These are phyloP conservation scores for Lathyrus sativus DNA, from an alignment of 306 rosid genomes.

Conservation along the genomic window DNA sequence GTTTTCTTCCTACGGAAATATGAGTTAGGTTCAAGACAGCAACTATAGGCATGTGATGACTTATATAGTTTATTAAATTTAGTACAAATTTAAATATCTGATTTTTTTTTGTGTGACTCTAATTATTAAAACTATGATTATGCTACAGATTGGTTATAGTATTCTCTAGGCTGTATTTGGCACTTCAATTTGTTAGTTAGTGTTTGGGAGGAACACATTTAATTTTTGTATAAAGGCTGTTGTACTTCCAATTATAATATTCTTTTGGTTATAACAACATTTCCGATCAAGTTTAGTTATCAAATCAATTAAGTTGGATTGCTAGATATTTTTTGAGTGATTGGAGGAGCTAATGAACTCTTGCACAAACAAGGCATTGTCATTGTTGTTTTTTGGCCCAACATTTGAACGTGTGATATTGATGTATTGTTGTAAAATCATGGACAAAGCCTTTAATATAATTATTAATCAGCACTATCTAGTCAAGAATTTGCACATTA, in stretches of 20 bases:
- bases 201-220: not conserved
- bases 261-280: not conserved
- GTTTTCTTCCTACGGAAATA: too few relatives aligned
- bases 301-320: conserved; percentile 12
- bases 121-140: too few relatives aligned
- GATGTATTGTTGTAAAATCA: conserved; percentile 16
- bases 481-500: conserved; percentile 21
- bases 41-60: too few relatives aligned
- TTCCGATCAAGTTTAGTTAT: not conserved
- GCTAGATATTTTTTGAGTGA: conserved; percentile 21
- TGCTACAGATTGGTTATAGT: not conserved
- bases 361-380: conserved; percentile 30
- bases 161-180: not conserved
- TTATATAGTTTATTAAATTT: too few relatives aligned
- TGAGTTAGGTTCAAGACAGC: too few relatives aligned
- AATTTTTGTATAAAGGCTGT: not conserved
- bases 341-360: conserved; percentile 11
- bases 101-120: too few relatives aligned
- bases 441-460: conserved; percentile 13
- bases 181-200: not conserved
- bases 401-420: conserved; percentile 38
- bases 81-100: too few relatives aligned
- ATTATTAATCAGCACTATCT: conserved; percentile 15
- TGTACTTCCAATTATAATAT: not conserved
- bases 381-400: conserved; percentile 33